phyloP scores from a whole-genome alignment of 2,329 filamentous ascomycete genomes.

The Colletotrichum spaethianum region DNA sequence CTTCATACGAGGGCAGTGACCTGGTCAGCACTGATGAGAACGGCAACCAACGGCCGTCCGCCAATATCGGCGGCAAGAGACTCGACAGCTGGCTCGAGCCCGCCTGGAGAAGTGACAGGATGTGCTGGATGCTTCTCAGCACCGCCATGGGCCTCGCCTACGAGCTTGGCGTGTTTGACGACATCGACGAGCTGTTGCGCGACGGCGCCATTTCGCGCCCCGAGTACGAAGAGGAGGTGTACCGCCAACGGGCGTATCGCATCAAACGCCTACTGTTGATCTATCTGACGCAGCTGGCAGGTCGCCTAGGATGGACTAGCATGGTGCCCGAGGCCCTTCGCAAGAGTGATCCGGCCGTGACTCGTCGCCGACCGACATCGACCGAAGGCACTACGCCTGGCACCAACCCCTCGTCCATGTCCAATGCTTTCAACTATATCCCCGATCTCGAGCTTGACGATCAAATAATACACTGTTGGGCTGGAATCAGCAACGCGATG shows the following conservation, averaged over 20 bases:
- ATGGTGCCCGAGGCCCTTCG: slow-evolving; percentile 85
- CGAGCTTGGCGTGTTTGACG: slow-evolving; percentile 95
- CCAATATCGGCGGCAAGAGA: slow-evolving; percentile 82
- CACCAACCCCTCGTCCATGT: slow-evolving; percentile 69
- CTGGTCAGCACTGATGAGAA: slow-evolving; percentile 60
- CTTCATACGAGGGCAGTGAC: slow-evolving; percentile 67
- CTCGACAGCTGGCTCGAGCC: slow-evolving; percentile 98
- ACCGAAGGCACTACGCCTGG: slow-evolving; percentile 72
- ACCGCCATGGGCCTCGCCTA: slow-evolving; percentile 92
- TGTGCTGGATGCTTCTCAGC: slow-evolving; percentile 98
- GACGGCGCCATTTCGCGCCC: slow-evolving; percentile 72
- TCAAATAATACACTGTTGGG: slow-evolving; percentile 90
- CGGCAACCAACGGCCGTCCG: slow-evolving; percentile 57
- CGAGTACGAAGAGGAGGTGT: slow-evolving; percentile 81
- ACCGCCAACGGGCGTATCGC: slow-evolving; percentile 82
- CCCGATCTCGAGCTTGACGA: slow-evolving; percentile 77
- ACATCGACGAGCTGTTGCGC: slow-evolving; percentile 80
- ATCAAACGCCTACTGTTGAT: slow-evolving; percentile 90
- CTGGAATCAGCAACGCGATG: slow-evolving; percentile 93
- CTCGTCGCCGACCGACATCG: slow-evolving; percentile 64
- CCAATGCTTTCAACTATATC: slow-evolving; percentile 75
- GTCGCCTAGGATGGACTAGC: slow-evolving; percentile 90
- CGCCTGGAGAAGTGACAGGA: slow-evolving; percentile 92
- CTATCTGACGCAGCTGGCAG: slow-evolving; percentile 94
- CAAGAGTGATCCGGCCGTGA: slow-evolving; percentile 70